A percentile compares a stretch with the other conserved stretches of the same genome.
These are phyloP conservation scores for Thalassiosira mediterranea DNA, from an alignment of 352 stramenopile genomes.

Conservation along the genomic window DNA sequence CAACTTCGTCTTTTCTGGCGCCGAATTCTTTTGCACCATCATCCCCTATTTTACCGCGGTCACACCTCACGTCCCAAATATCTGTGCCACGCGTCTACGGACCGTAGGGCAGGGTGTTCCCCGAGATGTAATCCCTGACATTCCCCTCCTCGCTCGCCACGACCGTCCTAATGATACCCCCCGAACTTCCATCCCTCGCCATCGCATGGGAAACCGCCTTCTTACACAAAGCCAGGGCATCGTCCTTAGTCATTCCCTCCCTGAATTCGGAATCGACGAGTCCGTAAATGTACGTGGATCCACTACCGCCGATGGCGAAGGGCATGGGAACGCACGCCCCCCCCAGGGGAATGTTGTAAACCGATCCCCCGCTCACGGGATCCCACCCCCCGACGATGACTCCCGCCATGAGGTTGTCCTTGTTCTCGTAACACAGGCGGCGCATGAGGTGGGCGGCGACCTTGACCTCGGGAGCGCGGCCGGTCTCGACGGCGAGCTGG, in stretches of 20 bases:
- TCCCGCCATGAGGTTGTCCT: conserved; percentile 91
- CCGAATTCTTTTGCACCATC: no score
- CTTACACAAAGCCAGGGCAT: conserved; percentile 93
- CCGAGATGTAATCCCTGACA: conserved; percentile 91
- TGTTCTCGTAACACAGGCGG: conserved; percentile 98
- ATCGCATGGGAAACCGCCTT: conserved; percentile 96
- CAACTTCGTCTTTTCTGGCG: no score
- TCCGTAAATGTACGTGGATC: conserved; percentile 97
- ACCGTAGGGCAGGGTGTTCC: conserved; percentile 90
- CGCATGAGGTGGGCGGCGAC: conserved; percentile 97
- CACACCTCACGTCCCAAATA: no score
- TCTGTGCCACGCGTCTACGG: no score
- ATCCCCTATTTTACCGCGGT: no score
- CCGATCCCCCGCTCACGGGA: conserved; percentile 92
- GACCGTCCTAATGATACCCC: conserved; percentile 96
- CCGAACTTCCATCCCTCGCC: conserved; percentile 97
- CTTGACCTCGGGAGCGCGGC: conserved; percentile 92
- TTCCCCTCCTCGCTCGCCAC: conserved; percentile 91
- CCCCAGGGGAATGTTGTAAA: conserved; percentile 96
- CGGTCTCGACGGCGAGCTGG: conserved; percentile 87
- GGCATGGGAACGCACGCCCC: conserved; percentile 96
- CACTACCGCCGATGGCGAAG: conserved; percentile 96
- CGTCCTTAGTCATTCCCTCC: conserved; percentile 93
- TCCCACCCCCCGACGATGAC: conserved; percentile 99
- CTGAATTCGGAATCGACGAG: conserved; percentile 94